Evolutionary conservation across 768 basidiomycete species (phyloP), one percentile per base, ranked within the genome.

Genomic region (Boletales sp.): DNA sequence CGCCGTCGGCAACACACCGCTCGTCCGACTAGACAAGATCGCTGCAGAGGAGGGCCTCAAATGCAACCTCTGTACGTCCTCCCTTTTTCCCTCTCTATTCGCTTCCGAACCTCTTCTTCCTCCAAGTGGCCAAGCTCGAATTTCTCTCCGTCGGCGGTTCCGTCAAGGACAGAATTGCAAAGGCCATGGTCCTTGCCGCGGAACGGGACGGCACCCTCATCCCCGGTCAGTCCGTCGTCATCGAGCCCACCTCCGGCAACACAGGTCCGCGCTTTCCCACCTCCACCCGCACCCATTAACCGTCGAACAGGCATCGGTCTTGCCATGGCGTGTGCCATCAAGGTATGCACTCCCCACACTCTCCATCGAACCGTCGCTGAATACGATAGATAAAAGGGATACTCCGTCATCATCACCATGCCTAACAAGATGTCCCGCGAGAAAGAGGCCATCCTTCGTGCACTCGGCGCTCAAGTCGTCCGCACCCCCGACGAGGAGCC

Each of bases 401-500:
- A 92, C 81, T 82, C 87, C 35, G 84, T 90, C 53, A 87, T 93
- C 62, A 92, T 92, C 69, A 87, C 86, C 56, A 73, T 96, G 69
- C 94, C 94, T 34, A 84, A 92, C 65, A 97, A 97, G 74, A 98
- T 97, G 95, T 93, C 90, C 5, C 68, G 83, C 49, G 95, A 99
- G 72, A 99, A 99, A 69, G 93, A 94, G 71, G 90, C 90, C 1
- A 80, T 90, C 19, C 76, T 99, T 28, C 84, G 90, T 36, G 92
- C 93, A 0, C 78, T 97, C 10, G 95, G 96, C 4, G 96, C 96
- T 3, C 87, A 93, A 65, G 93, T 99, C 46, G 76, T 98, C 48
- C 88, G 96, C 44, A 97, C 96, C 5, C 95, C 95, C 5, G 92
- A 83, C 11, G 87, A 87, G 48, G 92, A 89, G 1, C 80, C 89